Evolutionary conservation across 495 filamentous ascomycete species (phyloP).

Genomic region (Aspergillus ostianus): DNA sequence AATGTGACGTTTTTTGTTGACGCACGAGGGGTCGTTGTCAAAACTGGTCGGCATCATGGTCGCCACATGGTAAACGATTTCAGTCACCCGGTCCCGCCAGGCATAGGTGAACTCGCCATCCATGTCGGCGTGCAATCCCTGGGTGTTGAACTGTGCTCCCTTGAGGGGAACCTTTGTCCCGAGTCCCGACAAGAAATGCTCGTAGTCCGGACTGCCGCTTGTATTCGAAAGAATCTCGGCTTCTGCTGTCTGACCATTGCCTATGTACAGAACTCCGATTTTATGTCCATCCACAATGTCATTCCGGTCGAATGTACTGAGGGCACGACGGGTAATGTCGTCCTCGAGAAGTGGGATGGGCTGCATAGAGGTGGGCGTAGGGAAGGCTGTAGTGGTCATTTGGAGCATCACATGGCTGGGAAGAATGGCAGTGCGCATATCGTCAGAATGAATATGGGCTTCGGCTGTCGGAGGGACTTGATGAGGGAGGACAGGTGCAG

Average conservation of each 20-base stretch:
- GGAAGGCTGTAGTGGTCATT: slow-evolving; percentile 59
- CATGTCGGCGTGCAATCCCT: slow-evolving; percentile 79
- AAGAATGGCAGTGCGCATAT: slow-evolving; percentile 49
- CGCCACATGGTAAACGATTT: slow-evolving; percentile 92
- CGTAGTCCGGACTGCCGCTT: slow-evolving; percentile 79
- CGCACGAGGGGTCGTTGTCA: slow-evolving; percentile 68
- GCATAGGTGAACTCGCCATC: slow-evolving; percentile 87
- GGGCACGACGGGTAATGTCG: slow-evolving; percentile 70
- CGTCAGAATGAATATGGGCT: slow-evolving; percentile 37
- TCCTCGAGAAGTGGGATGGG: slow-evolving; percentile 83
- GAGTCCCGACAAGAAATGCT: slow-evolving; percentile 73
- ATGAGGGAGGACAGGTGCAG: slow-evolving; percentile 64
- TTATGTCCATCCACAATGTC: slow-evolving; percentile 94
- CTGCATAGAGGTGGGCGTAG: slow-evolving; percentile 63
- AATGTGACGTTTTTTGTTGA: slow-evolving; percentile 89
- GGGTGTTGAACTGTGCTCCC: slow-evolving; percentile 84
- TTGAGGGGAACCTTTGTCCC: slow-evolving; percentile 78
- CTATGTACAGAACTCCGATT: slow-evolving; percentile 90
- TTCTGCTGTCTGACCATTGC: slow-evolving; percentile 76
- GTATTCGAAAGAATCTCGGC: slow-evolving; percentile 81
- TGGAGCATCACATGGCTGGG: slow-evolving; percentile 86
- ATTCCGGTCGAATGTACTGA: slow-evolving; percentile 79
- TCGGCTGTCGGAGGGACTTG: slow-evolving; percentile 56
- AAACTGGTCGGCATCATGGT: slow-evolving; percentile 95
- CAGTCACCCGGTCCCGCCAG: slow-evolving; percentile 92